Conservation (phyloP, 805 yeast species). For the Candida sonorensis region DNA sequence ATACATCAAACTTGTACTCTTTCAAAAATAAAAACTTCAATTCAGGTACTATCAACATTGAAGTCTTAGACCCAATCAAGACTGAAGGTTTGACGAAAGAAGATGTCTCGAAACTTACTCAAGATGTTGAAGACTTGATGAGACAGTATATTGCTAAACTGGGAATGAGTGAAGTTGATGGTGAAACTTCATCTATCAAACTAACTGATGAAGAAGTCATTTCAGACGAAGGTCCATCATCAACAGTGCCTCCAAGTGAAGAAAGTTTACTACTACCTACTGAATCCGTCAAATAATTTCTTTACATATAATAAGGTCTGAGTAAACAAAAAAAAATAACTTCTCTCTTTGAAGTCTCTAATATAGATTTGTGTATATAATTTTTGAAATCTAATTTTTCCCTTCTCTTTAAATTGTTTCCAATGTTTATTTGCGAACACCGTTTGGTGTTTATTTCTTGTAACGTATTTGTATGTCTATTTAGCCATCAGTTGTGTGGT, state of each 20-base stretch:
- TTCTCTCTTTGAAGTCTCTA: no score
- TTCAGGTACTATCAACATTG: slow-evolving; percentile 68
- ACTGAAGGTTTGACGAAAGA: slow-evolving; percentile 66
- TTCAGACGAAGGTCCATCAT: slow-evolving; percentile 1
- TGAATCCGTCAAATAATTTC: neutral
- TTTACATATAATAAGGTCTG: neutral
- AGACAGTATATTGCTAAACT: slow-evolving; percentile 29
- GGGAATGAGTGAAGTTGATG: slow-evolving; percentile 35
- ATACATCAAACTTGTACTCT: slow-evolving; percentile 70
- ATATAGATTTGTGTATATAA: no score
- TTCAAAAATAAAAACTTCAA: slow-evolving; percentile 58
- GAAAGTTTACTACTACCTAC: slow-evolving; percentile 3
- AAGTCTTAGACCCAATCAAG: slow-evolving; percentile 74
- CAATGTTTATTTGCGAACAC: no score
- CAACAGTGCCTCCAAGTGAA: slow-evolving; percentile 3
- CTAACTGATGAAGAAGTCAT: slow-evolving; percentile 2
- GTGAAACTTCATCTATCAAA: slow-evolving; percentile 7
- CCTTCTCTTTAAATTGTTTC: no score
- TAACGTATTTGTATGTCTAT: no score
- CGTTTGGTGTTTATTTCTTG: no score
- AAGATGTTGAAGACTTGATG: slow-evolving; percentile 57
- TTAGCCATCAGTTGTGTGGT: no score
- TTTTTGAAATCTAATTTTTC: no score
- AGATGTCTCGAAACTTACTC: slow-evolving; percentile 58
- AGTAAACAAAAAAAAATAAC: no score